Base-by-base conservation (phyloP, 2,329 filamentous ascomycete species). In the Exophiala sp. region DNA sequence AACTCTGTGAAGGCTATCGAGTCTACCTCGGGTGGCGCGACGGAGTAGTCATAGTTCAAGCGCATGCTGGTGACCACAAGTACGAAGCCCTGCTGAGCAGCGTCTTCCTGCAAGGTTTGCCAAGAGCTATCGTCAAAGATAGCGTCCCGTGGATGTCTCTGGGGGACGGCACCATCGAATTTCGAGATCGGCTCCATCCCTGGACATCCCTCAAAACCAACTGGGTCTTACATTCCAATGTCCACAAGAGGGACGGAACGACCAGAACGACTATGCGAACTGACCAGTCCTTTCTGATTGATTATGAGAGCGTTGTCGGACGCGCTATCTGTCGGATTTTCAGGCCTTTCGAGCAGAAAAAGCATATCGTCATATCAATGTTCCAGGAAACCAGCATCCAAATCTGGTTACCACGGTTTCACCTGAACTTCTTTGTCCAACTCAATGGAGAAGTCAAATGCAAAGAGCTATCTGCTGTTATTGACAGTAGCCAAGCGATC, bases 401-500 rank as follows among this genome's bases (percentile, higher is more conserved):
- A 0, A 66, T 79, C 1, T 68, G 75, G 1, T 54, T 84, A 0
- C 78, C 79, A 0, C 68, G 75, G 2, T 63, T 81, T 0, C 70
- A 74, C 3, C 65, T 84, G 0, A 69, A 71, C 0, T 85, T 85
- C 53, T 62, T 54, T 6, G 49, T 80, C 1, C 57, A 60, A 1
- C 14, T 39, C 11, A 6, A 36, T 32, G 50, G 58, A 12, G 20
- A 53, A 29, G 14, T 62, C 10, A 34, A 59, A 12, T 55, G 50
- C 39, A 50, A 52, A 39, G 52, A 61, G 45, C 51, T 63, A 21
- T 48, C 51, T 32, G 48, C 52, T 16, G 38, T 54, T 14, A 34
- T 85, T 2, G 78, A 82, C 57, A 11, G 55, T 0, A 24, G 71
- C 9, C 81, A 83, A 58, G 62, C 64, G 1, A 62, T 82, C 1